Conservation (phyloP, 768 basidiomycete genomes). For the Panaeolus papilionaceus region DNA sequence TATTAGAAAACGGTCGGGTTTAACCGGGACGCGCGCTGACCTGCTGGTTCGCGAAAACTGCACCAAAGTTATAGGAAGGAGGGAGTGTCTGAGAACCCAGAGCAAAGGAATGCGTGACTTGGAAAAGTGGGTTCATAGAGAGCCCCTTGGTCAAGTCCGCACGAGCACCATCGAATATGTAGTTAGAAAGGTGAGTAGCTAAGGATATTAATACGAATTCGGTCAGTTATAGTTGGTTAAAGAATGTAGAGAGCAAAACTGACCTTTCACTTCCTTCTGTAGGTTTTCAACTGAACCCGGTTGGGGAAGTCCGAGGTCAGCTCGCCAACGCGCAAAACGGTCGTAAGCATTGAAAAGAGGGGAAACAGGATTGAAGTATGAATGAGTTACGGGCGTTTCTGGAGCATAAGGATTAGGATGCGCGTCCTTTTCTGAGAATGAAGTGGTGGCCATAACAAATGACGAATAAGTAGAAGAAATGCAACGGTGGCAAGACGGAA, state of each 20-base stretch:
- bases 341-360: slow-evolving; percentile 73
- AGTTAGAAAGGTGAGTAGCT: slow-evolving; percentile 94
- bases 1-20: slow-evolving; percentile 27
- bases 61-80: slow-evolving; percentile 93
- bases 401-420: slow-evolving; percentile 44
- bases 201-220: slow-evolving; percentile 17
- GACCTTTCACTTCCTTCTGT: slow-evolving; percentile 92
- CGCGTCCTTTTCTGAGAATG: slow-evolving; percentile 49
- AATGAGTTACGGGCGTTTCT: slow-evolving; percentile 39
- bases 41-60: slow-evolving; percentile 85
- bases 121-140: slow-evolving; percentile 94
- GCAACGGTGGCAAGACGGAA: slow-evolving; percentile 36
- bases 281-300: slow-evolving; percentile 95
- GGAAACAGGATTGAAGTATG: slow-evolving; percentile 51
- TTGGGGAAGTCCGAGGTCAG: slow-evolving; percentile 80
- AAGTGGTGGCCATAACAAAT: slow-evolving; percentile 50
- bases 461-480: slow-evolving; percentile 27
- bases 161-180: slow-evolving; percentile 95
- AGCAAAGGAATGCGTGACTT: slow-evolving; percentile 95
- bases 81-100: slow-evolving; percentile 86
- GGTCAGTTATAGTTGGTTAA: slow-evolving; percentile 13
- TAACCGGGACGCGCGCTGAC: slow-evolving; percentile 48
- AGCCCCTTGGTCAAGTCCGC: slow-evolving; percentile 95
- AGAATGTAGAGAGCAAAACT: slow-evolving; percentile 6
- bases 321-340: slow-evolving; percentile 83